A percentile compares a stretch with the other conserved stretches of the same genome.
Evolutionary conservation across 208 protist species (phyloP).

Genomic region (Wallacemonas rigidus): DNA sequence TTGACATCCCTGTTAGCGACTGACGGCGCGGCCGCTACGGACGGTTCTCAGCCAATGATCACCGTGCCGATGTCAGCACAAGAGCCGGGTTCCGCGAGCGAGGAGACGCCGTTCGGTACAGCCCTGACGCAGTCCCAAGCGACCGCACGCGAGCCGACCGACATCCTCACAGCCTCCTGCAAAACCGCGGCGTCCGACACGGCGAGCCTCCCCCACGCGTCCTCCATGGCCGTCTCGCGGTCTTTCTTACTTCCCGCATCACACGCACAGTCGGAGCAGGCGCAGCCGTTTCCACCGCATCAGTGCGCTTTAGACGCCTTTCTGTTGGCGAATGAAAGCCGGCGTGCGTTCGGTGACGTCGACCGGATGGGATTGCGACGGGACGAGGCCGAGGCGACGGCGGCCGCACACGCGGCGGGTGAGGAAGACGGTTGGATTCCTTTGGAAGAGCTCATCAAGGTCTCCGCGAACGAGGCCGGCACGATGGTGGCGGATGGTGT

Average conservation of each 20-base stretch:
- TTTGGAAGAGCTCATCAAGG: not conserved
- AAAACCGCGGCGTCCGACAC: not conserved
- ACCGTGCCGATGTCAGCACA: too few relatives aligned
- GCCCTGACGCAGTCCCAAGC: not conserved
- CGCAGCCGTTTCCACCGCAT: not conserved
- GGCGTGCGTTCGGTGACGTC: not conserved
- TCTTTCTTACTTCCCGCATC: not conserved
- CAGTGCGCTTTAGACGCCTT: not conserved
- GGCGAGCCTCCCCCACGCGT: not conserved
- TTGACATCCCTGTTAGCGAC: too few relatives aligned
- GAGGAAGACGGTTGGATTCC: conserved; percentile 4
- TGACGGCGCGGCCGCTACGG: not conserved
- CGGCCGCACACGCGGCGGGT: not conserved
- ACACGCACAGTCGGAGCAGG: not conserved
- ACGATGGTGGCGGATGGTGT: not conserved
- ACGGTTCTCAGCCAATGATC: too few relatives aligned
- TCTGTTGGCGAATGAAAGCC: not conserved
- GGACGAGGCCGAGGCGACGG: conserved; percentile 4
- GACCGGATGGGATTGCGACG: not conserved
- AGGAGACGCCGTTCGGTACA: not conserved
- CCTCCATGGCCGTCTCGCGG: not conserved
- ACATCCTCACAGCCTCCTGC: not conserved
- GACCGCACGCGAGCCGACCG: not conserved
- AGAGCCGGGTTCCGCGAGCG: too few relatives aligned
- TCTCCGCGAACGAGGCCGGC: not conserved